Evolutionary conservation across 2,329 filamentous ascomycete genomes (phyloP), one percentile per base, ranked within the genome.

Genomic region (Drechslerella stenobrocha): DNA sequence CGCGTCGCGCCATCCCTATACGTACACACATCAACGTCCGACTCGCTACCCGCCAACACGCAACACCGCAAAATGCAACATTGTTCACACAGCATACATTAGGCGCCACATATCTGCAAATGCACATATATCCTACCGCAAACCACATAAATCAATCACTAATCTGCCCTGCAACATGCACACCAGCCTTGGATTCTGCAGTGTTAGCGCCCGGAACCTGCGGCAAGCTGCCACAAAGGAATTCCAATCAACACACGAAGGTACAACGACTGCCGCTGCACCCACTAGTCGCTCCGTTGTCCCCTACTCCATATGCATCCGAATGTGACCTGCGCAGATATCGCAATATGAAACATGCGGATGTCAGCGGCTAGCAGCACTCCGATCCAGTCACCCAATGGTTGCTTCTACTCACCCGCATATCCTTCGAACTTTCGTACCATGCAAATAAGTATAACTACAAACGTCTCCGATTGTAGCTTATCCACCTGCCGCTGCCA

Each of bases 341-440:
- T 42, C 37, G 37, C 37, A 42, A 42, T 20, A 42, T 42, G 37
- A 42, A 42, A 42, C 37, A 42, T 42, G 37, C 37, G 22, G 37
- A 42, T 18, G 37, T 42, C 37, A 42, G 37, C 37, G 37, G n/a
- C 37, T 42, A 3, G 37, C 15, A 3, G 15, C n/a, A 18, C 37
- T 13, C 37, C 13, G 22, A 18, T 42, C 37, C n/a, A 42, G 37
- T 42, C 37, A 42, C 22, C 13, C 18, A 42, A 18, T 3, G 3
- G 37, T 20, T 42, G 37, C 22, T 4, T 7, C 8, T 18, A 18
- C 2, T 20, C 9, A 18, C 4, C 8, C 4, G 22, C 15, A 42
- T 20, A 15, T 13, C 34, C 13, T 8, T 11, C 28, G 11, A 30
- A 30, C 28, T 30, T 30, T 30, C 28, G 11, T n/a, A n/a, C n/a